Evolutionary conservation across 2,329 filamentous ascomycete species (phyloP).

Genomic region (Cytospora paraplurivora): DNA sequence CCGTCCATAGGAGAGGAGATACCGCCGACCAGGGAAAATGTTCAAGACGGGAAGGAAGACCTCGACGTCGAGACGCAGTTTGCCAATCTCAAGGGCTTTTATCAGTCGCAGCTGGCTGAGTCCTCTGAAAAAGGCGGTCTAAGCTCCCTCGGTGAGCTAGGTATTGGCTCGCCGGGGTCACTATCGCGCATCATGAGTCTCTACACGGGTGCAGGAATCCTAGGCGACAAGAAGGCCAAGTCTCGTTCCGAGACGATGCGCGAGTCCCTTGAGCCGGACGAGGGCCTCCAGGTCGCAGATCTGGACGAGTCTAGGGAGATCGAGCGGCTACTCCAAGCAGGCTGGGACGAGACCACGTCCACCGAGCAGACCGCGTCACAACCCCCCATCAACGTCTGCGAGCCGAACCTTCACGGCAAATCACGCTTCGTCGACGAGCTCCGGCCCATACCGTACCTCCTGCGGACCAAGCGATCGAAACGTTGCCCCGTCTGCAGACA

Average conservation of each 20-base stretch:
- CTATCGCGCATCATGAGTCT: conserved; percentile 89
- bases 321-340: conserved; percentile 57
- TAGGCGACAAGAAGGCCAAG: conserved; percentile 65
- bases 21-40: conserved; percentile 31
- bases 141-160: conserved; percentile 51
- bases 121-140: conserved; percentile 50
- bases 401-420: conserved; percentile 50
- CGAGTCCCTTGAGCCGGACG: conserved; percentile 69
- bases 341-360: conserved; percentile 65
- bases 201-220: conserved; percentile 67
- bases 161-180: conserved; percentile 75
- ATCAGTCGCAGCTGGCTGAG: conserved; percentile 74
- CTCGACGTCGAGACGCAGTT: conserved; percentile 72
- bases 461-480: conserved; percentile 91
- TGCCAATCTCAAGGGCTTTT: conserved; percentile 74
- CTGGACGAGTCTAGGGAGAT: conserved; percentile 66
- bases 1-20: conserved; percentile 30
- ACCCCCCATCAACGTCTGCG: conserved; percentile 36
- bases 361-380: conserved; percentile 52
- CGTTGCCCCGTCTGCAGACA: conserved; percentile 90
- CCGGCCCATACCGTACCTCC: conserved; percentile 77
- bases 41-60: conserved; percentile 40
- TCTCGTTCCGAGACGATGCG: conserved; percentile 74
- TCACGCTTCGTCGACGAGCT: conserved; percentile 71
- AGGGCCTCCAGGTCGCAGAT: conserved; percentile 69